Evolutionary conservation across 1,284 basidiomycete species (phyloP).

Genomic region (Trichosporon asahii): DNA sequence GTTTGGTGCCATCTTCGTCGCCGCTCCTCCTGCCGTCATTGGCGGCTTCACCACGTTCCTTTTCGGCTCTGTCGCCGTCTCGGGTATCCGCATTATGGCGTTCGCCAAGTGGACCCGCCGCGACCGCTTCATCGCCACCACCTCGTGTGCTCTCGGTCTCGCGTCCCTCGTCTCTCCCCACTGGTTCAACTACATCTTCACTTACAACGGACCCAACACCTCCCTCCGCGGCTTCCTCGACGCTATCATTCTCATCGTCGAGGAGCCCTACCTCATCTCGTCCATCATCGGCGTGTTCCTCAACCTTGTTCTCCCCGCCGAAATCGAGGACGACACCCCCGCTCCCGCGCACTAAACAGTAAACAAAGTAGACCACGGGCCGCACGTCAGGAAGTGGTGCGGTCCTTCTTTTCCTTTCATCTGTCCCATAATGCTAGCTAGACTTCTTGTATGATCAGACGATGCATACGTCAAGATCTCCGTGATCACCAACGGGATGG

Average conservation of each 20-base stretch:
- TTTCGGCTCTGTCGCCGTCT: conserved; percentile 52
- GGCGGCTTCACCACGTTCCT: conserved; percentile 43
- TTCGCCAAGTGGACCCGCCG: conserved; percentile 65
- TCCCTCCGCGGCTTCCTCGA: conserved; percentile 71
- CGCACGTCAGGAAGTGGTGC: conserved; percentile 2
- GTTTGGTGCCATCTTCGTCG: conserved; percentile 37
- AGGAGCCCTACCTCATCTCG: conserved; percentile 56
- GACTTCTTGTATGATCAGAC: neutral
- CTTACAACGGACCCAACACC: conserved; percentile 55
- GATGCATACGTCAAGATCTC: neutral
- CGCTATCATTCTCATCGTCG: conserved; percentile 73
- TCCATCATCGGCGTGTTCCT: conserved; percentile 33
- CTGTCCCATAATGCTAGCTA: neutral
- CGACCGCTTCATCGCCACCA: conserved; percentile 68
- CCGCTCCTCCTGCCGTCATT: conserved; percentile 28
- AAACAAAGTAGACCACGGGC: neutral
- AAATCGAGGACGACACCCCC: neutral
- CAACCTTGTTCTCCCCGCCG: conserved; percentile 19
- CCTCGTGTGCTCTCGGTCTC: conserved; percentile 70
- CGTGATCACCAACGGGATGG: neutral
- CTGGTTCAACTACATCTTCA: conserved; percentile 46
- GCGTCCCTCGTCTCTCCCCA: conserved; percentile 57
- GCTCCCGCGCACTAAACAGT: neutral
- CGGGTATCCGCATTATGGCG: conserved; percentile 70
- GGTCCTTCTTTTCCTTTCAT: neutral